These are phyloP conservation scores for Stemphylium vesicarium DNA, from an alignment of 2,329 filamentous ascomycete species.

Conservation along the genomic window DNA sequence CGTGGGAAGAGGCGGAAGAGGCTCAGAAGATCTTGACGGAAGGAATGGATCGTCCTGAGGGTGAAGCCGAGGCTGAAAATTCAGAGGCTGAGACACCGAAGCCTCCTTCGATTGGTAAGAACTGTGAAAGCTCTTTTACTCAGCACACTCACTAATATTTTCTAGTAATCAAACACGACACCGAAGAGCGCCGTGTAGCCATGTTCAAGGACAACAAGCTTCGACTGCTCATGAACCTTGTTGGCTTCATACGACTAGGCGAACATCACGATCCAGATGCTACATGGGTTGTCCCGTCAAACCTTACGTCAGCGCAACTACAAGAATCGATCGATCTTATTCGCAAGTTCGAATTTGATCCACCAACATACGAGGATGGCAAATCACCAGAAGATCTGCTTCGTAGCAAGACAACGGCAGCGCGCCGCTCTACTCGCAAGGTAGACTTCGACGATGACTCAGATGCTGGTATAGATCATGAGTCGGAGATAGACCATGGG, in stretches of 20 bases:
- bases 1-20: constrained; percentile 76
- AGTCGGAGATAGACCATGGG: constrained; percentile 61
- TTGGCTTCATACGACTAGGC: constrained; percentile 71
- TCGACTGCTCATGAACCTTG: constrained; percentile 79
- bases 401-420: constrained; percentile 68
- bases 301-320: constrained; percentile 68
- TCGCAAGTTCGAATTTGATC: constrained; percentile 77
- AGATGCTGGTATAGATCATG: constrained; percentile 65
- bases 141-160: constrained; percentile 11
- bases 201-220: constrained; percentile 91
- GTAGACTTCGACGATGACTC: constrained; percentile 74
- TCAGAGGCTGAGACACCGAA: constrained; percentile 41
- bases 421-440: constrained; percentile 48
- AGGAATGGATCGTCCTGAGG: constrained; percentile 31
- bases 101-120: constrained; percentile 55
- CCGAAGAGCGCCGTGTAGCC: constrained; percentile 70
- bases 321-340: constrained; percentile 74
- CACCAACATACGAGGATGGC: constrained; percentile 77
- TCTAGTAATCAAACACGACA: constrained; percentile 60
- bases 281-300: constrained; percentile 76
- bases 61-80: constrained; percentile 38
- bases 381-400: constrained; percentile 77
- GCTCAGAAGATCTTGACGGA: constrained; percentile 58
- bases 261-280: constrained; percentile 76
- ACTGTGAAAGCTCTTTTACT: constrained; percentile 26